Percentiles rank a stretch among this genome's conserved stretches.
These are phyloP conservation scores for Stagonosporopsis rhizophila DNA, from an alignment of 2,329 filamentous ascomycete genomes.

Conservation along the genomic window DNA sequence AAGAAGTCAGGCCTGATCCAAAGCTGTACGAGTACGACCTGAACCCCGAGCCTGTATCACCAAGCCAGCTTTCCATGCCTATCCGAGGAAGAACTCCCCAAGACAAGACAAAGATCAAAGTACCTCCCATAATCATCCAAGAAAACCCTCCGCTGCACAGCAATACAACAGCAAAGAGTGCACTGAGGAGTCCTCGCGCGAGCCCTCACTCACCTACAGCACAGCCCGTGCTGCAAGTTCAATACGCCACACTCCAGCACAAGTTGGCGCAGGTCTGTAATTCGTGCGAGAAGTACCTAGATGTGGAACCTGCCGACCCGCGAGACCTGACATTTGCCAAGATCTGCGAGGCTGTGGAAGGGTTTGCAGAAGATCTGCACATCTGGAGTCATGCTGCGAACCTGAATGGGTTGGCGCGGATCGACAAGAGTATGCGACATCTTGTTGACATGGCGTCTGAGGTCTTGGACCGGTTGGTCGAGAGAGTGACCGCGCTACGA, in stretches of 20 bases:
- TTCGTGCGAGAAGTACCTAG: slow-evolving; percentile 19
- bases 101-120: slow-evolving; percentile 29
- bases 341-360: slow-evolving; percentile 30
- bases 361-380: slow-evolving; percentile 32
- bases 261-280: slow-evolving; percentile 24
- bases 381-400: slow-evolving; percentile 32
- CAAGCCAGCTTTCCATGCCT: background rate
- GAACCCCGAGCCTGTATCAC: slow-evolving; percentile 9
- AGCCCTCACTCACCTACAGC: slow-evolving; percentile 28
- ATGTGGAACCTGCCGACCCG: slow-evolving; percentile 34
- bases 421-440: slow-evolving; percentile 22
- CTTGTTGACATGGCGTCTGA: slow-evolving; percentile 25
- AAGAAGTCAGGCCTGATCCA: slow-evolving; percentile 25
- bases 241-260: slow-evolving; percentile 27
- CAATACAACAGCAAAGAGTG: background rate
- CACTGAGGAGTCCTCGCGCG: slow-evolving; percentile 23
- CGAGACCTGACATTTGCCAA: slow-evolving; percentile 36
- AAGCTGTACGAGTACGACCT: slow-evolving; percentile 15
- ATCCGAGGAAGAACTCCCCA: background rate
- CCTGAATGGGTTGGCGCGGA: slow-evolving; percentile 24
- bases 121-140: slow-evolving; percentile 23
- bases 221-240: slow-evolving; percentile 28
- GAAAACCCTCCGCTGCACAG: slow-evolving; percentile 17
- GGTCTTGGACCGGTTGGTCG: slow-evolving; percentile 24
- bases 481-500: slow-evolving; percentile 18